A percentile compares a stretch with the other conserved stretches of the same genome.
phyloP scores from a whole-genome alignment of 2,329 filamentous ascomycete species.

The Berkeleyomyces rouxiae region DNA sequence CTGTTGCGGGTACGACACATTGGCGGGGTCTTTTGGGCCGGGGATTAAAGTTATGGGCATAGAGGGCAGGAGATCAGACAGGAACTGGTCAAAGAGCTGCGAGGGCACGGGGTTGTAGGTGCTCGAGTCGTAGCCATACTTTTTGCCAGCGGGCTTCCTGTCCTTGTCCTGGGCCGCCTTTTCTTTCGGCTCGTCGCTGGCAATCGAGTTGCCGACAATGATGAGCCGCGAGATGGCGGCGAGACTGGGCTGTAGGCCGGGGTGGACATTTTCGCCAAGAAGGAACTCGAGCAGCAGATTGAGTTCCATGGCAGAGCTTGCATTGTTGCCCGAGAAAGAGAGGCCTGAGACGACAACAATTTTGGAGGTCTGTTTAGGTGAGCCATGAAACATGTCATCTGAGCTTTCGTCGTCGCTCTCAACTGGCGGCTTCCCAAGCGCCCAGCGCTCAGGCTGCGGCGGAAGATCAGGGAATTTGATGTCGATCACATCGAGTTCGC shows the following conservation, averaged over 20 bases:
- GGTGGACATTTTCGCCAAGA: conserved; percentile 59
- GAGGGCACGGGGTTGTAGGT: conserved; percentile 78
- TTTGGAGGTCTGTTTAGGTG: conserved; percentile 35
- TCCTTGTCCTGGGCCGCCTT: conserved; percentile 21
- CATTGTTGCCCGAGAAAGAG: conserved; percentile 57
- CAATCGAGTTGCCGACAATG: conserved; percentile 85
- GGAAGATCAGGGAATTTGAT: conserved; percentile 76
- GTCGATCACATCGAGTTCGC: conserved; percentile 84
- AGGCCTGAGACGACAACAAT: conserved; percentile 73
- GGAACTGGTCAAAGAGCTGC: conserved; percentile 66
- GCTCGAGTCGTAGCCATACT: conserved; percentile 86
- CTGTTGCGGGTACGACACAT: conserved; percentile 79
- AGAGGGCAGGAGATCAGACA: conserved; percentile 64
- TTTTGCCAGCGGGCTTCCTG: conserved; percentile 42
- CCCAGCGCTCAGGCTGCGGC: conserved; percentile 67
- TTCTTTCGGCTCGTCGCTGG: conserved; percentile 29
- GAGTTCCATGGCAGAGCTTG: conserved; percentile 55
- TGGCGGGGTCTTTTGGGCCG: conserved; percentile 71
- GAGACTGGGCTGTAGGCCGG: conserved; percentile 39
- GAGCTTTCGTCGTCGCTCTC: conserved; percentile 27
- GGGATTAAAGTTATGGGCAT: conserved; percentile 82
- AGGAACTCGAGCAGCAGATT: conserved; percentile 74
- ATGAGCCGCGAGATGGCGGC: conserved; percentile 67
- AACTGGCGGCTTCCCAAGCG: conserved; percentile 35
- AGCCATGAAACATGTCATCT: conserved; percentile 37